phyloP scores from a whole-genome alignment of 352 stramenopile genomes.

The Phytophthora sansomeana region DNA sequence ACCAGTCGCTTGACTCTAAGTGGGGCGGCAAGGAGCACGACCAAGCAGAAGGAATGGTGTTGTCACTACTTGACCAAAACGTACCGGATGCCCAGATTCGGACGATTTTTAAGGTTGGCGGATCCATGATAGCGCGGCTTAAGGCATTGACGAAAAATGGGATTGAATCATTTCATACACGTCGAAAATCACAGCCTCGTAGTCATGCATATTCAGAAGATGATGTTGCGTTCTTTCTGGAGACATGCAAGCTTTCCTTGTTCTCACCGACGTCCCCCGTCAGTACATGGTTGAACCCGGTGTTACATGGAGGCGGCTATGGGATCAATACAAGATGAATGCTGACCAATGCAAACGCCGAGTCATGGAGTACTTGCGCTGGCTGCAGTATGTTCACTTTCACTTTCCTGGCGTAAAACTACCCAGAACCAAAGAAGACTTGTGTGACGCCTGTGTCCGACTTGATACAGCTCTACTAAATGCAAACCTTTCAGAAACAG shows the following conservation, averaged over 20 bases:
- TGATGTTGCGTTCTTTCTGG: not conserved
- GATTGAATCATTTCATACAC: not conserved
- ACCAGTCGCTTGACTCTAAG: too few relatives aligned
- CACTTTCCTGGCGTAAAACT: not conserved
- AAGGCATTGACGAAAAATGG: not conserved
- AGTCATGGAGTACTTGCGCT: not conserved
- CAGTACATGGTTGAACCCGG: not conserved
- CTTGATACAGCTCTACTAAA: not conserved
- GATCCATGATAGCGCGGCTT: too few relatives aligned
- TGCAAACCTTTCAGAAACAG: not conserved
- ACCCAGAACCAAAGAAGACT: not conserved
- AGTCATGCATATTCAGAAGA: not conserved
- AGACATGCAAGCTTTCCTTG: not conserved
- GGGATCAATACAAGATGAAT: not conserved
- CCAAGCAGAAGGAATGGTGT: too few relatives aligned
- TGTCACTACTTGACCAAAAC: too few relatives aligned
- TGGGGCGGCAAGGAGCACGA: too few relatives aligned
- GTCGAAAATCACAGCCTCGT: not conserved
- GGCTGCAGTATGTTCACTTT: constrained; percentile 6
- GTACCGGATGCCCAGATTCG: too few relatives aligned
- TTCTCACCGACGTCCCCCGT: not conserved
- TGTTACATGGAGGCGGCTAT: not conserved
- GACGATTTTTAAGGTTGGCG: too few relatives aligned
- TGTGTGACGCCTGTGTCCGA: constrained; percentile 1
- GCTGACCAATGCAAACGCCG: not conserved